phyloP scores from a whole-genome alignment of 2,329 filamentous ascomycete species.

The Setomelanomma holmii region DNA sequence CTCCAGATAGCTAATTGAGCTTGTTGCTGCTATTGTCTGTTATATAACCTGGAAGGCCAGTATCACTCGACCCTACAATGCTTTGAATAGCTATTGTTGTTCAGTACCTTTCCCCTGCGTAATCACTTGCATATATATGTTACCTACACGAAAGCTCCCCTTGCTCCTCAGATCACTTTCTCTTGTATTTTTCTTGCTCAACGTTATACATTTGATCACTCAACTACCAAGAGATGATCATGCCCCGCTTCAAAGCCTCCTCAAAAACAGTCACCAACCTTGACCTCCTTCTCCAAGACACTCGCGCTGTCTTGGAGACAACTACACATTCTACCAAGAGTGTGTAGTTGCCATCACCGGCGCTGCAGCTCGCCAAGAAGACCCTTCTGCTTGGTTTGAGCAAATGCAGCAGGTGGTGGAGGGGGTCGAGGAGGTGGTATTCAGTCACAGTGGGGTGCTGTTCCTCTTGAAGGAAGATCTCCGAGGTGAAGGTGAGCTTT shows the following conservation, averaged over 20 bases:
- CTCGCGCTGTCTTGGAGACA: slow-evolving; percentile 16
- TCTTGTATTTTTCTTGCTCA: too few relatives aligned
- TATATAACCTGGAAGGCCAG: too few relatives aligned
- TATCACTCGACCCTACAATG: too few relatives aligned
- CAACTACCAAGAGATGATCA: too few relatives aligned
- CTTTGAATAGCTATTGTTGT: too few relatives aligned
- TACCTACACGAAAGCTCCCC: too few relatives aligned
- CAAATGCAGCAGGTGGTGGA: slow-evolving; percentile 17
- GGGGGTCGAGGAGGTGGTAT: neutral
- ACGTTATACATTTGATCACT: too few relatives aligned
- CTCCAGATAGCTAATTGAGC: too few relatives aligned
- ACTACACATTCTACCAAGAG: slow-evolving; percentile 23
- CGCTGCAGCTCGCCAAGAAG: slow-evolving; percentile 6
- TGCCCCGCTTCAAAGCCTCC: slow-evolving; percentile 31
- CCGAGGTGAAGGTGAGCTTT: slow-evolving; percentile 77
- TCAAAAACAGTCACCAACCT: slow-evolving; percentile 48
- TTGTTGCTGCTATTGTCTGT: too few relatives aligned
- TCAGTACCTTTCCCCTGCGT: too few relatives aligned
- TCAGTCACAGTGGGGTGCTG: slow-evolving; percentile 20
- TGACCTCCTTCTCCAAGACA: slow-evolving; percentile 9
- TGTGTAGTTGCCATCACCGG: slow-evolving; percentile 11
- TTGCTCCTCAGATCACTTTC: too few relatives aligned
- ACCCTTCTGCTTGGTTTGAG: slow-evolving; percentile 16
- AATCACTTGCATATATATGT: too few relatives aligned
- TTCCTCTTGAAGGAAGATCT: slow-evolving; percentile 17